These are phyloP conservation scores for Phytophthora gonapodyides DNA, from an alignment of 352 stramenopile species.

Conservation along the genomic window DNA sequence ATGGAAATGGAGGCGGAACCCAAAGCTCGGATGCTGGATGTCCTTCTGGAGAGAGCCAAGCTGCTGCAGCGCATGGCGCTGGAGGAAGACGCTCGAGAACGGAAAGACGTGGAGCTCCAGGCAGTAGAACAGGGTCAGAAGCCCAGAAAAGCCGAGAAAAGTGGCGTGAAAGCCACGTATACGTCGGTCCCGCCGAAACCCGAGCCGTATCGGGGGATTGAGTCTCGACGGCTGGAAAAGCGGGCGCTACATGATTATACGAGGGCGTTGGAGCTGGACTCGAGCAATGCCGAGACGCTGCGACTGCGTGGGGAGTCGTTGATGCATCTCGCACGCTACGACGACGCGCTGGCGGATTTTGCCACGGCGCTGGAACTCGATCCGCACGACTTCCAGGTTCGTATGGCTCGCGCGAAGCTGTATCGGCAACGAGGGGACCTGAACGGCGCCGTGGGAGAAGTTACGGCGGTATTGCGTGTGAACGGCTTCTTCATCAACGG, in stretches of 20 bases:
- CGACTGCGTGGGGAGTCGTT: slow-evolving; percentile 53
- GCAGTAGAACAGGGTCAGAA: slow-evolving; percentile 51
- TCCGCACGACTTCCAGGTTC: slow-evolving; percentile 59
- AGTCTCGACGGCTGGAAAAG: slow-evolving; percentile 48
- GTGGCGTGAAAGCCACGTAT: slow-evolving; percentile 11
- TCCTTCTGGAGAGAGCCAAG: slow-evolving; percentile 62
- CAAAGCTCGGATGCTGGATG: slow-evolving; percentile 46
- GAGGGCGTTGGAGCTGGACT: slow-evolving; percentile 50
- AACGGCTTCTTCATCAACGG: slow-evolving; percentile 81
- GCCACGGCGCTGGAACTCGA: slow-evolving; percentile 47
- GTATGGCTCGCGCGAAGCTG: slow-evolving; percentile 61
- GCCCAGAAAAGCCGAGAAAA: slow-evolving; percentile 14
- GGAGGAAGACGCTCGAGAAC: slow-evolving; percentile 50
- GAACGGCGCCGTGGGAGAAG: slow-evolving; percentile 49
- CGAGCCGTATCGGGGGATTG: slow-evolving; percentile 35
- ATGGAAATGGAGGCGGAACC: slow-evolving; percentile 33
- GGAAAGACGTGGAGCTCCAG: slow-evolving; percentile 51
- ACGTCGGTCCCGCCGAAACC: slow-evolving; percentile 24
- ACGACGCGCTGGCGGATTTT: slow-evolving; percentile 67
- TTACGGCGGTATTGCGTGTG: slow-evolving; percentile 55
- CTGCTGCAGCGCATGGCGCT: slow-evolving; percentile 57
- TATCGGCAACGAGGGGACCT: slow-evolving; percentile 51
- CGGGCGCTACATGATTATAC: slow-evolving; percentile 71
- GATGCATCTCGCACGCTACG: slow-evolving; percentile 48
- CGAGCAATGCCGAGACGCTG: slow-evolving; percentile 47